Evolutionary conservation across 257 asterid species (phyloP).

Genomic region (Sherardia arvensis): DNA sequence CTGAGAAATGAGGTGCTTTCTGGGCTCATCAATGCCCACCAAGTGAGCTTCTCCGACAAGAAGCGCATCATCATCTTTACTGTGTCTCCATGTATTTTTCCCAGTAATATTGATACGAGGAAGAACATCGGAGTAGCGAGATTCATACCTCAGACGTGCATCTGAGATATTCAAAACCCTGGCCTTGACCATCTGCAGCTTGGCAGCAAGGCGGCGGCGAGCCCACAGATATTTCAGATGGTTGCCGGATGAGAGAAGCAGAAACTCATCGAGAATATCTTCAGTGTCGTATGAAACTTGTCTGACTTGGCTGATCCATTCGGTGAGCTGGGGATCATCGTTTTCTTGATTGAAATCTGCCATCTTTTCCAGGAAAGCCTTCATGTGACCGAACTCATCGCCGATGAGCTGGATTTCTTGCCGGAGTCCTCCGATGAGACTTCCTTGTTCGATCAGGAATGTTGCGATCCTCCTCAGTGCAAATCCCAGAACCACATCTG

Average conservation of each 20-base stretch:
- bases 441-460: background rate
- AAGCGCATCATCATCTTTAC: background rate
- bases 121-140: background rate
- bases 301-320: constrained; percentile 1
- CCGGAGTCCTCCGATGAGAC: background rate
- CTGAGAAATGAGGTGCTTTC: background rate
- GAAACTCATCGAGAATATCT: background rate
- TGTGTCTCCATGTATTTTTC: too few species aligned
- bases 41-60: background rate
- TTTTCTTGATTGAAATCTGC: background rate
- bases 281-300: background rate
- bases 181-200: background rate
- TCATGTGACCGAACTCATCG: too few species aligned
- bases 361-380: too few species aligned
- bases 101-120: background rate
- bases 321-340: background rate
- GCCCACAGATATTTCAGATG: too few species aligned
- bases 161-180: background rate
- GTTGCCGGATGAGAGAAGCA: background rate
- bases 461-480: background rate
- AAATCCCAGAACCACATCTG: background rate
- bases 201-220: background rate
- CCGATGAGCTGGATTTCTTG: too few species aligned
- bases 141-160: background rate
- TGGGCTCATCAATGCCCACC: background rate